phyloP scores from a whole-genome alignment of 129 eudicot species.

The Deinandra increscens region DNA sequence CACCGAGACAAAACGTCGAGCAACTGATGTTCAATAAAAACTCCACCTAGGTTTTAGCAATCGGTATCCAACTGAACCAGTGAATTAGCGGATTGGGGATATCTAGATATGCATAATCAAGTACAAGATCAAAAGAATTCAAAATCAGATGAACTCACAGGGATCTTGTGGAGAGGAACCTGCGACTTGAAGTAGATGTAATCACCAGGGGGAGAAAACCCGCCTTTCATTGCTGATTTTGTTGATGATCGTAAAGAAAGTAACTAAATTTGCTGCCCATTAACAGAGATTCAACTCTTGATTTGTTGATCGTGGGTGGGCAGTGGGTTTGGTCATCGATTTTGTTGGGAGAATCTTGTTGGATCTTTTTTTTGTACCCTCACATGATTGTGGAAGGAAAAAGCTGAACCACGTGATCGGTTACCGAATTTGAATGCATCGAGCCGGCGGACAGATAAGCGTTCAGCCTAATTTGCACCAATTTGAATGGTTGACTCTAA shows the following conservation, averaged over 20 bases:
- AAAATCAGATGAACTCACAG: slow-evolving; percentile 45
- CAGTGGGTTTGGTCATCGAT: slow-evolving; percentile 6
- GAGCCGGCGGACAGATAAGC: slow-evolving; percentile 24
- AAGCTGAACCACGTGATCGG: slow-evolving; percentile 40
- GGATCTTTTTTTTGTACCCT: neutral
- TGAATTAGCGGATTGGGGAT: neutral
- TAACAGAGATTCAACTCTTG: slow-evolving; percentile 11
- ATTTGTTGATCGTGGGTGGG: slow-evolving; percentile 12
- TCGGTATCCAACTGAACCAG: neutral
- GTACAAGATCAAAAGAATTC: neutral
- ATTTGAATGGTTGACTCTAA: neutral
- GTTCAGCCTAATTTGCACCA: neutral
- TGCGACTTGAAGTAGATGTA: slow-evolving; percentile 98
- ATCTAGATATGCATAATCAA: neutral
- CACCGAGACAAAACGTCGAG: slow-evolving; percentile 11
- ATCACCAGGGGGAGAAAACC: slow-evolving; percentile 88
- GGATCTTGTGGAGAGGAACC: slow-evolving; percentile 99
- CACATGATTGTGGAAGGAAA: slow-evolving; percentile 23
- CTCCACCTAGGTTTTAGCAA: slow-evolving; percentile 14
- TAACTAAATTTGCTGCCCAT: slow-evolving; percentile 15
- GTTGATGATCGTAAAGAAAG: slow-evolving; percentile 9
- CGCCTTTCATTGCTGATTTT: slow-evolving; percentile 65
- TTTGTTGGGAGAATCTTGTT: neutral
- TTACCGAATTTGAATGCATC: slow-evolving; percentile 13
- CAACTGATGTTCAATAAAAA: slow-evolving; percentile 14